Base-by-base conservation (phyloP, 352 stramenopile genomes). In the Phytophthora colocasiae region DNA sequence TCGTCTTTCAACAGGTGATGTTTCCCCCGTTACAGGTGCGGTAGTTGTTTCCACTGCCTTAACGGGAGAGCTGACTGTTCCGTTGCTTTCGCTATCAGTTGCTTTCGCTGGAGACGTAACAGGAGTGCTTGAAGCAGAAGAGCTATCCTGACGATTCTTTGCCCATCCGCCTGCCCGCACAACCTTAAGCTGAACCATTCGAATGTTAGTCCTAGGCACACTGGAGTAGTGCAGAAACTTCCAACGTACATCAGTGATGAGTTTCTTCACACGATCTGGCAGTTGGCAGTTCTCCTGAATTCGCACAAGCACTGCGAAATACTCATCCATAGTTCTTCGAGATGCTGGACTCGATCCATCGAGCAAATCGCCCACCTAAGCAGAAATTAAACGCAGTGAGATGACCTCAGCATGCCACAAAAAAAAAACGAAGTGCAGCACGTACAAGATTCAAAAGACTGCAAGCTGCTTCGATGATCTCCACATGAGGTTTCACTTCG, bases 271-370 rank as follows among this genome's bases (percentile, higher is more conserved):
- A 0, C 54, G 19, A 2, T 63, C 46, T 0, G 75, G 48, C 4
- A 88, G 58, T 9, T 73, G 17, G 26, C 44, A 62, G 56, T 87
- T 76, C 15, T 85, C 69, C 4, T 64, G 58, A 41, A 94, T 76
- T 9, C 85, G 84, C 34, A 81, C 53, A 7, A 94, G 64, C 11
- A 91, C 84, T 29, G 80, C 74, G 44, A 94, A 92, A 63, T 94
- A 94, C 40, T 94, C 86, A 56, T 94, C 86, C 86, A 92, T 92
- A 15, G 81, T 94, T 73, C 83, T 73, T 34, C 86, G 67, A 22
- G 86, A 94, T 15, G 86, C 86, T n/a, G 86, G 86, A 67, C 84
- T 93, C 12, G 85, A 94, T 7, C 86, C 84, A 48, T 94, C 86
- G 27, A 94, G 74, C 40, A 94, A 64, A 69, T 94, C 86, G 17